Evolutionary conservation across 75 land plant genomes (phyloP).

Genomic region (Pinus tabuliformis): DNA sequence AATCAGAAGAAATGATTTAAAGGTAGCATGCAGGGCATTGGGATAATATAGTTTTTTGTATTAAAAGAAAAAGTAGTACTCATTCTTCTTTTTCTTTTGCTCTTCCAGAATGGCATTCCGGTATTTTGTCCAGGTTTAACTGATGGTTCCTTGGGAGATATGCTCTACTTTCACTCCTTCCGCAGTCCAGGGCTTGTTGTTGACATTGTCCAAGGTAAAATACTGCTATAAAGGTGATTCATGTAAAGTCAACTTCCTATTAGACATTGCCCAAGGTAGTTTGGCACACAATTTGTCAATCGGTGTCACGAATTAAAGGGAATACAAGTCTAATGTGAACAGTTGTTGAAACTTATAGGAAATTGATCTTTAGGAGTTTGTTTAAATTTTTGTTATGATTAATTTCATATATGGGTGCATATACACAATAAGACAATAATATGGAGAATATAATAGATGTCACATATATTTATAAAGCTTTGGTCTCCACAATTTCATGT

Average conservation of each 20-base stretch:
- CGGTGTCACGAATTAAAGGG: background rate
- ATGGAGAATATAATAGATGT: too few species aligned
- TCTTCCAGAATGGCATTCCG: conserved; percentile 77
- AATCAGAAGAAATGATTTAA: background rate
- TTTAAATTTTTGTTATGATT: too few species aligned
- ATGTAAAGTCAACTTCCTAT: background rate
- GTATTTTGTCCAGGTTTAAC: conserved; percentile 94
- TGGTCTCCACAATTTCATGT: too few species aligned
- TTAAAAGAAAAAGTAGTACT: background rate
- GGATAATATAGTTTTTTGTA: background rate
- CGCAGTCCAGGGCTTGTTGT: conserved; percentile 88
- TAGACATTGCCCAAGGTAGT: background rate
- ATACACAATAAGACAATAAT: too few species aligned
- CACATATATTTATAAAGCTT: too few species aligned
- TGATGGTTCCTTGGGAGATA: conserved; percentile 95
- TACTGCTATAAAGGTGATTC: background rate
- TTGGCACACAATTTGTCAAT: background rate
- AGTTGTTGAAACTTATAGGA: too few species aligned
- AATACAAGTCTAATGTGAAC: background rate
- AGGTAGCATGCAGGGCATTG: background rate
- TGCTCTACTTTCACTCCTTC: conserved; percentile 88
- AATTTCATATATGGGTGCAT: too few species aligned
- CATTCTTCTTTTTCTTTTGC: background rate
- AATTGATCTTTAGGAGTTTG: too few species aligned
- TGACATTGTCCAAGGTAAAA: conserved; percentile 83